phyloP scores from a whole-genome alignment of 73 alveolate genomes.

The Uronychia setigera region DNA sequence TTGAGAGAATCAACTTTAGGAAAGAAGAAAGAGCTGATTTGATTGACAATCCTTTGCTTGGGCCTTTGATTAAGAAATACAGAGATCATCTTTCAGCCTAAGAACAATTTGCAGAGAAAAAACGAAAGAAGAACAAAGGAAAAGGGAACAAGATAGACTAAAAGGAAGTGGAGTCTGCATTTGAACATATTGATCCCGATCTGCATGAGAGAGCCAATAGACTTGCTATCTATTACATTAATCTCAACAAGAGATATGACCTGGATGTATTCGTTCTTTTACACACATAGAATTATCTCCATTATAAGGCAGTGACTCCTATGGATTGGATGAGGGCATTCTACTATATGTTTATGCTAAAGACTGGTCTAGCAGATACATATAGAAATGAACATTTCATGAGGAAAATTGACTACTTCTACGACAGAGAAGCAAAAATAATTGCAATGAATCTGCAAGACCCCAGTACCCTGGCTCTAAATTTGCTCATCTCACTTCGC shows the following conservation, averaged over 20 bases:
- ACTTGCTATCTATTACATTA: conserved; percentile 69
- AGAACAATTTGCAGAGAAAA: neutral
- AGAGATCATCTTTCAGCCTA: neutral
- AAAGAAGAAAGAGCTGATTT: conserved; percentile 80
- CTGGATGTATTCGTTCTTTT: conserved; percentile 59
- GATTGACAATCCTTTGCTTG: conserved; percentile 73
- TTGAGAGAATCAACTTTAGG: conserved; percentile 70
- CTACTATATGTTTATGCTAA: conserved; percentile 54
- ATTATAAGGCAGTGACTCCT: conserved; percentile 69
- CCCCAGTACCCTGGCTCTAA: conserved; percentile 28
- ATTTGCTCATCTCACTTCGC: neutral
- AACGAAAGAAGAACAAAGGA: neutral
- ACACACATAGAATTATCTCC: conserved; percentile 63
- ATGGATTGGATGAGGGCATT: conserved; percentile 80
- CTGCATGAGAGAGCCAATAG: conserved; percentile 66
- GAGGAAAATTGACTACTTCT: conserved; percentile 66
- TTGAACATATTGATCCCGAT: neutral
- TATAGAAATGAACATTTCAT: conserved; percentile 79
- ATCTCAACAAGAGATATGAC: conserved; percentile 73
- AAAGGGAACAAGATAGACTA: conserved; percentile 45
- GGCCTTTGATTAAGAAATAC: conserved; percentile 42
- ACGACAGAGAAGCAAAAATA: conserved; percentile 61
- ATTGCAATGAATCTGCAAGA: conserved; percentile 52
- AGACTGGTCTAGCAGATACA: conserved; percentile 71
- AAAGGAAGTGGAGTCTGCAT: conserved; percentile 40